phyloP scores from a whole-genome alignment of 2,329 filamentous ascomycete genomes.

The Clarireedia monteithiana region DNA sequence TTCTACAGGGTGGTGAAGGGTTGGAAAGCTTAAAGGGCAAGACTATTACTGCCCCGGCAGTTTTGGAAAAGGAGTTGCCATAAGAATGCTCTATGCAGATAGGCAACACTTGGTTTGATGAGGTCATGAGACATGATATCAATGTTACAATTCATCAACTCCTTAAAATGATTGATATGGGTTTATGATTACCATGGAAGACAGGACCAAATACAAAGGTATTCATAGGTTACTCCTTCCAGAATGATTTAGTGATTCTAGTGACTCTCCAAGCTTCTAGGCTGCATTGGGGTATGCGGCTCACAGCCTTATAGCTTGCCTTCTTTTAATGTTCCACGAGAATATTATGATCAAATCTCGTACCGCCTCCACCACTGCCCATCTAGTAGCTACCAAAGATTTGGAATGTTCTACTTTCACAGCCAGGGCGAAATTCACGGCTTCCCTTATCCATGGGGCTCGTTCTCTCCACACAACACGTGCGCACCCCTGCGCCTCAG shows the following conservation, averaged over 20 bases:
- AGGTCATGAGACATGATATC: background rate
- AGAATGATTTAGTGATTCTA: background rate
- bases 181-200: background rate
- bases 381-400: no score
- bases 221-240: background rate
- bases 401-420: no score
- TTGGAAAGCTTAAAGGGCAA: conserved; percentile 48
- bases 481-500: no score
- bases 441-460: no score
- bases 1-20: conserved; percentile 50
- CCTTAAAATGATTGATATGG: no score
- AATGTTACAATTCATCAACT: background rate
- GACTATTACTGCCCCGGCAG: conserved; percentile 44
- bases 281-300: no score
- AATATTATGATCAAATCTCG: no score
- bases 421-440: no score
- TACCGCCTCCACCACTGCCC: no score
- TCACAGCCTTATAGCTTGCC: no score
- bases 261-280: background rate
- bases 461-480: no score
- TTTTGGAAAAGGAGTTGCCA: conserved; percentile 38
- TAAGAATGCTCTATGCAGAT: conserved; percentile 4
- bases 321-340: no score
- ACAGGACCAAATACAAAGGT: background rate
- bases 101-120: background rate